phyloP scores from a whole-genome alignment of 371 early-diverging fungal species.

The Haplosporangium sp. region DNA sequence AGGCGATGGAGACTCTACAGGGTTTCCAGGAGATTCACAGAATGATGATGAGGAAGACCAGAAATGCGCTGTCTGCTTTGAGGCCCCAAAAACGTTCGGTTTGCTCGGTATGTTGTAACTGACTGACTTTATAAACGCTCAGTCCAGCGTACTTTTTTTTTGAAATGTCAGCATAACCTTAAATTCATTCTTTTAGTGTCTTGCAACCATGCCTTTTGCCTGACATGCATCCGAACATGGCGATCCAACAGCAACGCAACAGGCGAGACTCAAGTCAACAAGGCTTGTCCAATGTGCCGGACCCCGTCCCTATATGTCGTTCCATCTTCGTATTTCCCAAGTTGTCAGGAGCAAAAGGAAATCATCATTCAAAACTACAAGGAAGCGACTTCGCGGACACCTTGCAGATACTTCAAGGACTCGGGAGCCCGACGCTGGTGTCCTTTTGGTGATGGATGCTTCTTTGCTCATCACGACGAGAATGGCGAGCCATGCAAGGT shows the following conservation, averaged over 20 bases:
- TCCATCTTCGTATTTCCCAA: slow-evolving; percentile 57
- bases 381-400: slow-evolving; percentile 27
- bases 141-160: neutral
- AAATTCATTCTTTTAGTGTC: slow-evolving; percentile 24
- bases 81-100: slow-evolving; percentile 42
- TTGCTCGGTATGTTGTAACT: slow-evolving; percentile 28
- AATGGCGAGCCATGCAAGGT: slow-evolving; percentile 40
- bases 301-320: slow-evolving; percentile 54
- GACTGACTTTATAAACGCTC: neutral
- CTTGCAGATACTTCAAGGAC: slow-evolving; percentile 56
- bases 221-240: slow-evolving; percentile 58
- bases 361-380: slow-evolving; percentile 55
- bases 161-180: neutral
- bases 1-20: slow-evolving; percentile 10
- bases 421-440: slow-evolving; percentile 52
- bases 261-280: slow-evolving; percentile 36
- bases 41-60: slow-evolving; percentile 17
- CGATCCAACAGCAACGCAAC: slow-evolving; percentile 43
- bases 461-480: slow-evolving; percentile 57
- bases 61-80: slow-evolving; percentile 51
- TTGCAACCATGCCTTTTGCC: slow-evolving; percentile 54
- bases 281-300: slow-evolving; percentile 58
- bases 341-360: slow-evolving; percentile 47
- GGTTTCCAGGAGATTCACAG: neutral
- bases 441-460: slow-evolving; percentile 58